These are phyloP conservation scores for Scalesia atractyloides DNA, from an alignment of 129 eudicot genomes.

Conservation along the genomic window DNA sequence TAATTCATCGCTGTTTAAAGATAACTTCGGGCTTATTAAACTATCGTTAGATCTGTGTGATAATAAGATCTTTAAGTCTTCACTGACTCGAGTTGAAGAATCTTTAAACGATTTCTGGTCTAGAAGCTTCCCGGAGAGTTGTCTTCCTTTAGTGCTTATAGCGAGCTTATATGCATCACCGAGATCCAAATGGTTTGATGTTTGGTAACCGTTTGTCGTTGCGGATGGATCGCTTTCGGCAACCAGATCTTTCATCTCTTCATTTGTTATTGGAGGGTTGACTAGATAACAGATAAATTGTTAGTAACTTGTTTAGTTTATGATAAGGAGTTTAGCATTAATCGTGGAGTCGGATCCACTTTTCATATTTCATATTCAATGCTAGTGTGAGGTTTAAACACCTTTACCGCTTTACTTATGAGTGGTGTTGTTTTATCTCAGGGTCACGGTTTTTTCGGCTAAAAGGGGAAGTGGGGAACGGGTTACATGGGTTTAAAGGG, in stretches of 20 bases:
- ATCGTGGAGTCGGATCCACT: not conserved
- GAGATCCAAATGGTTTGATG: conserved; percentile 60
- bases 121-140: conserved; percentile 64
- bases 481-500: not conserved
- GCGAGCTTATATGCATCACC: conserved; percentile 95
- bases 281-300: conserved; percentile 27
- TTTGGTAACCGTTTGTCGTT: conserved; percentile 39
- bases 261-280: conserved; percentile 26
- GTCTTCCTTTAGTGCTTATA: conserved; percentile 62
- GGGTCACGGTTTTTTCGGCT: not conserved
- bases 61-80: conserved; percentile 67
- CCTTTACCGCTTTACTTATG: not conserved
- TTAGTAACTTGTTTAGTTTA: not conserved
- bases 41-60: conserved; percentile 66
- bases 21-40: conserved; percentile 67
- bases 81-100: conserved; percentile 53
- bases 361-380: not conserved
- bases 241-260: conserved; percentile 24
- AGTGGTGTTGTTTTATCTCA: not conserved
- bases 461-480: not conserved
- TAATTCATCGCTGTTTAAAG: conserved; percentile 58
- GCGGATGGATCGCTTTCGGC: not conserved
- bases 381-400: not conserved
- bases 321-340: not conserved
- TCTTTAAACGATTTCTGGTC: conserved; percentile 70